phyloP scores from a whole-genome alignment of 805 yeast species.

The Jamesozyma piceae region DNA sequence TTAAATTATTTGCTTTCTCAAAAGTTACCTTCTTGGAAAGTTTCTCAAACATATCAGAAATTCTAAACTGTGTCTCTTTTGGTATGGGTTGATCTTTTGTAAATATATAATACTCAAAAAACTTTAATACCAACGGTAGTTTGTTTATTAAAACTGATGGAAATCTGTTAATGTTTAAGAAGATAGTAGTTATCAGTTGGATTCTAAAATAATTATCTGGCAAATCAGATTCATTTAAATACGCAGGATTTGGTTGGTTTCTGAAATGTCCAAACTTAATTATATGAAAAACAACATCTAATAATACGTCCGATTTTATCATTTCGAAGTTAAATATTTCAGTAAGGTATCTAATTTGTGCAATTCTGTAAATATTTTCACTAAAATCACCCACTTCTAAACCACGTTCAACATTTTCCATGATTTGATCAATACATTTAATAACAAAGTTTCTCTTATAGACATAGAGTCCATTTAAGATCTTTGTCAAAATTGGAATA shows the following conservation, averaged over 20 bases:
- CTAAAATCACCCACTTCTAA: slow-evolving; percentile 56
- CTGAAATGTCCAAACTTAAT: slow-evolving; percentile 57
- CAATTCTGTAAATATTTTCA: slow-evolving; percentile 48
- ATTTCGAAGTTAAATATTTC: slow-evolving; percentile 44
- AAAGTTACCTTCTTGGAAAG: slow-evolving; percentile 17
- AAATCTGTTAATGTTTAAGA: slow-evolving; percentile 28
- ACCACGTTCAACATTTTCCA: slow-evolving; percentile 58
- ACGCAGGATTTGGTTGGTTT: slow-evolving; percentile 43
- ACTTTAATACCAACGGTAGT: slow-evolving; percentile 38
- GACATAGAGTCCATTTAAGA: slow-evolving; percentile 33
- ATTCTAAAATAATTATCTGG: slow-evolving; percentile 67
- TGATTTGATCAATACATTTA: slow-evolving; percentile 46
- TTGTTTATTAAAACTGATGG: slow-evolving; percentile 18
- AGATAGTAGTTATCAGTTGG: slow-evolving; percentile 40
- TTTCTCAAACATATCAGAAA: slow-evolving; percentile 37
- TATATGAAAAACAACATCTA: slow-evolving; percentile 46
- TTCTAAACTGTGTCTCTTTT: slow-evolving; percentile 45
- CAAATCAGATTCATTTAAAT: slow-evolving; percentile 41
- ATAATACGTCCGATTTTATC: slow-evolving; percentile 37
- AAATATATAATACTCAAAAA: slow-evolving; percentile 62
- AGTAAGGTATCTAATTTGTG: slow-evolving; percentile 52
- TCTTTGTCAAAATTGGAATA: slow-evolving; percentile 39
- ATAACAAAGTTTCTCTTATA: slow-evolving; percentile 36
- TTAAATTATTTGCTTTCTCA: slow-evolving; percentile 31
- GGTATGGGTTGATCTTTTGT: slow-evolving; percentile 58